Evolutionary conservation across 2,329 filamentous ascomycete species (phyloP).

Genomic region (Ophiostoma pallidulum): DNA sequence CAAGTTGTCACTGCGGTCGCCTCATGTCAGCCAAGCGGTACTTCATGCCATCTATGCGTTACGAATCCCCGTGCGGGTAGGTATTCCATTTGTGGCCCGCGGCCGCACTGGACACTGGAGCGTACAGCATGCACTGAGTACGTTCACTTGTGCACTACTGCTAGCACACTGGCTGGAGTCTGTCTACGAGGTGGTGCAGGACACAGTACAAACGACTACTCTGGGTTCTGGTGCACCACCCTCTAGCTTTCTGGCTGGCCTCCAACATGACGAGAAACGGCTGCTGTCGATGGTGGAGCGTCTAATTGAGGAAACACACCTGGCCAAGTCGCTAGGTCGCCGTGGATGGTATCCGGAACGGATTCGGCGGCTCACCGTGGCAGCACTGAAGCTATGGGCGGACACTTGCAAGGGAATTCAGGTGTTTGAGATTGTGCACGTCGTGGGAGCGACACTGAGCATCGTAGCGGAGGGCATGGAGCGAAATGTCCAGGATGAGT

Average conservation of each 20-base stretch:
- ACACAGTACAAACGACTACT: too few relatives aligned
- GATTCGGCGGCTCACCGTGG: not conserved
- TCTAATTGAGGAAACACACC: conserved; percentile 3
- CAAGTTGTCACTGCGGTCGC: not conserved
- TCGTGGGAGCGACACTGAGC: not conserved
- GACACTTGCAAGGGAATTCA: not conserved
- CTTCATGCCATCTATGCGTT: conserved; percentile 2
- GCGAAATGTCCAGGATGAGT: too few relatives aligned
- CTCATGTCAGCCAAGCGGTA: not conserved
- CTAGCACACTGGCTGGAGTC: conserved; percentile 1
- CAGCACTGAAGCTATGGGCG: not conserved
- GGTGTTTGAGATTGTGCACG: conserved; percentile 4
- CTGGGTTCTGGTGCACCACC: too few relatives aligned
- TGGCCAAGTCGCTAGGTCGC: not conserved
- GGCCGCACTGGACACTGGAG: conserved; percentile 5
- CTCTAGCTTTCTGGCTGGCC: not conserved
- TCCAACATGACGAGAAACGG: not conserved
- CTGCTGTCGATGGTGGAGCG: conserved; percentile 5
- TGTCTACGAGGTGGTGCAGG: not conserved
- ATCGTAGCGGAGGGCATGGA: not conserved
- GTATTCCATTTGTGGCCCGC: conserved; percentile 6
- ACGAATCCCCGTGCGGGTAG: conserved; percentile 4
- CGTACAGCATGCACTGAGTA: conserved; percentile 6
- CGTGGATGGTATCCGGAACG: not conserved
- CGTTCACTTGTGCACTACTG: not conserved